A percentile compares a stretch with the other conserved stretches of the same genome.
These are phyloP conservation scores for Plasmodium adleri DNA, from an alignment of 169 alveolate species.

Conservation along the genomic window DNA sequence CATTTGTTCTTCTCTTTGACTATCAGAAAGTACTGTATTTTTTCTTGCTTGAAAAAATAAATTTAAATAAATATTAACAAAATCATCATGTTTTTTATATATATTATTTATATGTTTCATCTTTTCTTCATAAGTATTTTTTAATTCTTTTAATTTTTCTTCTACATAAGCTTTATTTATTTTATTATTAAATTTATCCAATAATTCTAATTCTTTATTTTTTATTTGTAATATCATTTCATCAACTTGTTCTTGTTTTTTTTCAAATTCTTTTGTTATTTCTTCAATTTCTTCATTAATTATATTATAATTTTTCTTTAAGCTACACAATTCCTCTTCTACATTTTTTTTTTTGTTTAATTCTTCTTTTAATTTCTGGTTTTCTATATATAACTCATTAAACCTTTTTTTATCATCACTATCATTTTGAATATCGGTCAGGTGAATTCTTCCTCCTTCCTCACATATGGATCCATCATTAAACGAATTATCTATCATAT, in stretches of 20 bases:
- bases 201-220: slow-evolving; percentile 44
- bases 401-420: background rate
- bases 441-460: background rate
- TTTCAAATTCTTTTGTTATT: slow-evolving; percentile 69
- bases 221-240: slow-evolving; percentile 73
- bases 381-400: slow-evolving; percentile 15
- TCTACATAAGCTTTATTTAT: slow-evolving; percentile 39
- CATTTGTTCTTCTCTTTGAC: slow-evolving; percentile 67
- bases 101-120: slow-evolving; percentile 19
- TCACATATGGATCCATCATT: background rate
- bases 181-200: slow-evolving; percentile 38
- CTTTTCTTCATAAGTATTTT: slow-evolving; percentile 37
- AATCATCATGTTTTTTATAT: slow-evolving; percentile 52
- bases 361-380: background rate
- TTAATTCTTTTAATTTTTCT: slow-evolving; percentile 40
- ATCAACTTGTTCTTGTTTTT: slow-evolving; percentile 72
- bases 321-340: slow-evolving; percentile 18
- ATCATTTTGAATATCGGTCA: background rate
- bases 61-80: slow-evolving; percentile 35
- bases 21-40: slow-evolving; percentile 46
- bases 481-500: background rate
- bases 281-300: slow-evolving; percentile 72
- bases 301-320: slow-evolving; percentile 31
- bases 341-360: slow-evolving; percentile 54
- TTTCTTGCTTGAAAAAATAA: slow-evolving; percentile 57